Base-by-base conservation (phyloP, 345 rosid species). In the Kernera saxatilis region DNA sequence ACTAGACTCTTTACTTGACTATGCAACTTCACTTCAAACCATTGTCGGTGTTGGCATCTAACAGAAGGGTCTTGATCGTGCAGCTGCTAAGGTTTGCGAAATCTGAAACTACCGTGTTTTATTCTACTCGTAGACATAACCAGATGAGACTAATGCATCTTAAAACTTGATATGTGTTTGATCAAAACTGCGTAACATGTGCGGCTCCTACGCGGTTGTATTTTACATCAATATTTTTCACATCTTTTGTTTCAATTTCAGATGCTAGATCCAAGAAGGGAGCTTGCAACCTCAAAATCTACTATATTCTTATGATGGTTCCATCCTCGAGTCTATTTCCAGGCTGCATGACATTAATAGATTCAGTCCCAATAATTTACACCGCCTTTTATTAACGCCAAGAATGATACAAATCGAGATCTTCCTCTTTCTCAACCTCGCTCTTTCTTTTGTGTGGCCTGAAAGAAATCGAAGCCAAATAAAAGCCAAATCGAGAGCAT, bases 31-130 rank as follows among this genome's bases (percentile, higher is more conserved):
- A 18, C 80, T 92, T 72, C 81, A 83, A 78, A 83, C 78, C 74
- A 75, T 88, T 61, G 88, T 78, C 15, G 96, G 98, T 14, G 87
- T 90, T 67, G 98, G 90, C 81, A 74, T 89, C 64, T 92, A 95
- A 29, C 78, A 23, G 21, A 92, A 90, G 73, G 73, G 89, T 77
- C 95, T 92, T 64, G 67, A 77, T 43, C 93, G 87, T 64, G n/a
- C n/a, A n/a, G 98, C 96, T 44, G 96, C 98, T 36, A 92, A 90
- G 93, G 98, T 92, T 29, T 60, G 79, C 43, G 39, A 32, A 29
- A 29, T 8, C 23, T 1, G 1, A 19, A 15, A 27, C 19, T 5
- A 30, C 32, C 26, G 43, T 18, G 10, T 18, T 67, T 58, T 15
- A 45, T n/a, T n/a, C n/a, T n/a, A n/a, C n/a, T n/a, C n/a, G n/a